phyloP scores from a whole-genome alignment of 768 basidiomycete species.

The Strobilomyces echinocephalus region DNA sequence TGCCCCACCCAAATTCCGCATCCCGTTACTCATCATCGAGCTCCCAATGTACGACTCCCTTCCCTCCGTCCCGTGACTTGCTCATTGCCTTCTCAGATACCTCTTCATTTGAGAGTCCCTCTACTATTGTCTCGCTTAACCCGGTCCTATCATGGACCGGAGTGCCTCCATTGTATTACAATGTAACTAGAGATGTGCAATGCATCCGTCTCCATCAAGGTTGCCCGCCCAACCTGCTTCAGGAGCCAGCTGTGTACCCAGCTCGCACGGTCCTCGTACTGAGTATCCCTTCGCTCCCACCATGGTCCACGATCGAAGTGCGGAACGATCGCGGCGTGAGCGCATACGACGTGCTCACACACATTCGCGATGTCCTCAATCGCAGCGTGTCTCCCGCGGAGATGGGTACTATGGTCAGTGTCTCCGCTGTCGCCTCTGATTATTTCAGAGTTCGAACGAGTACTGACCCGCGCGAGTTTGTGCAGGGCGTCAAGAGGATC shows the following conservation, averaged over 20 bases:
- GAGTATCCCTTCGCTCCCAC: constrained; percentile 20
- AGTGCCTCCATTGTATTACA: constrained; percentile 17
- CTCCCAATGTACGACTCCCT: constrained; percentile 16
- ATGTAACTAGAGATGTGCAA: constrained; percentile 25
- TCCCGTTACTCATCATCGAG: constrained; percentile 16
- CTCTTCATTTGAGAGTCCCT: constrained; percentile 4
- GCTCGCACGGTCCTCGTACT: constrained; percentile 13
- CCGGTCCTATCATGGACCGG: constrained; percentile 23
- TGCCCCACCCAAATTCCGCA: constrained; percentile 30
- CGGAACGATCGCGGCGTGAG: constrained; percentile 25
- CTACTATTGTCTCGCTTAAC: constrained; percentile 21
- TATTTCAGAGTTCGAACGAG: constrained; percentile 27
- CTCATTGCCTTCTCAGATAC: constrained; percentile 13
- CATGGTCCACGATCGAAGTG: constrained; percentile 30
- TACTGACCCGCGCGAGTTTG: constrained; percentile 33
- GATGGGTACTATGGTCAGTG: constrained; percentile 23
- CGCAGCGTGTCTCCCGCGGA: constrained; percentile 23
- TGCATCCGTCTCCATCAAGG: constrained; percentile 17
- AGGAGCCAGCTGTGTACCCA: constrained; percentile 23
- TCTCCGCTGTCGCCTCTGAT: constrained; percentile 21
- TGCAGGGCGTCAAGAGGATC: constrained; percentile 37
- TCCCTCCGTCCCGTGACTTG: background rate
- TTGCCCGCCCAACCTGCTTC: constrained; percentile 16
- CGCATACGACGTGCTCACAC: constrained; percentile 25
- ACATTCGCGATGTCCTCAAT: constrained; percentile 26